Evolutionary conservation across 129 eudicot species (phyloP).

Genomic region (Tanacetum coccineum): DNA sequence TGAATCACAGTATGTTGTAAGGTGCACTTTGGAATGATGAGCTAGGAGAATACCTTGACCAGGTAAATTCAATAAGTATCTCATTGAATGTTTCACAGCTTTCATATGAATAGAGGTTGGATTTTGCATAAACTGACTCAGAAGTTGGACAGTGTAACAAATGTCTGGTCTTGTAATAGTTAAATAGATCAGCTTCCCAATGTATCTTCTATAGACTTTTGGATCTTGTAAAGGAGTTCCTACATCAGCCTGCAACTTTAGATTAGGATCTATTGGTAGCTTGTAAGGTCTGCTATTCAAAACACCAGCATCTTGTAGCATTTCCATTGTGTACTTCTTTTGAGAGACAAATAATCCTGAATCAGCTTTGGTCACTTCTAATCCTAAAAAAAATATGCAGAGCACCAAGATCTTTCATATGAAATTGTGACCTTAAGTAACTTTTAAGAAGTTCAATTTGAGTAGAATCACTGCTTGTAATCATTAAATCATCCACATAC

Average conservation of each 20-base stretch:
- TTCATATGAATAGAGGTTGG: not conserved
- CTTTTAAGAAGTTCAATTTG: not conserved
- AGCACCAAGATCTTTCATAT: not conserved
- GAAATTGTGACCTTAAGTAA: not conserved
- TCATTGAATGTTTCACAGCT: not conserved
- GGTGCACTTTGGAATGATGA: no score
- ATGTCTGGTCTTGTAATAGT: not conserved
- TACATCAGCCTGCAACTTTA: not conserved
- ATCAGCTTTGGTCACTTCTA: not conserved
- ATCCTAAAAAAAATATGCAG: not conserved
- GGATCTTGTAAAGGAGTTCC: not conserved
- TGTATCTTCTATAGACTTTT: not conserved
- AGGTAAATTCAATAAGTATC: not conserved
- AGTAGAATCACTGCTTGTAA: not conserved
- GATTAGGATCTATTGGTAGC: not conserved
- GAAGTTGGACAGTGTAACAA: not conserved
- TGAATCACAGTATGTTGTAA: not conserved
- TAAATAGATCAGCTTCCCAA: not conserved
- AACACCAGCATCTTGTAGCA: not conserved
- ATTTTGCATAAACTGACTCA: not conserved
- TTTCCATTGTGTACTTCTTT: not conserved
- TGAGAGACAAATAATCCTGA: not conserved
- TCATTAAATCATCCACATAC: not conserved
- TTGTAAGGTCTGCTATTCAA: not conserved
- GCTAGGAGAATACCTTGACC: not conserved